These are phyloP conservation scores for Auricularia heimuer DNA, from an alignment of 768 basidiomycete species.

Conservation along the genomic window DNA sequence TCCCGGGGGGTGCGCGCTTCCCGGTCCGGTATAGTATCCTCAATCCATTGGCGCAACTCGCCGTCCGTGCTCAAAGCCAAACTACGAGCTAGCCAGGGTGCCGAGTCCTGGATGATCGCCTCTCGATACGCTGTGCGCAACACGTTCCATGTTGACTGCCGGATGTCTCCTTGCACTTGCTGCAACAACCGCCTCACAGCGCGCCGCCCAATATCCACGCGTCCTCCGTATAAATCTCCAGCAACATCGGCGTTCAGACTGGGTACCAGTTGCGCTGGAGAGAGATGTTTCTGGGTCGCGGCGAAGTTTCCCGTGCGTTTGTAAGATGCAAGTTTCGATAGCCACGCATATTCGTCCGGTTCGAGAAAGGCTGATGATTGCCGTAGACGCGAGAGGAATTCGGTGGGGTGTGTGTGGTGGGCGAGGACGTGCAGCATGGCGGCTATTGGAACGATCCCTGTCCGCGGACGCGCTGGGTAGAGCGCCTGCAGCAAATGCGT, in stretches of 20 bases:
- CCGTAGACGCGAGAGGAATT: neutral
- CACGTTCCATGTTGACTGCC: conserved; percentile 1
- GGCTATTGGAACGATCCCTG: neutral
- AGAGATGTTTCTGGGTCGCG: neutral
- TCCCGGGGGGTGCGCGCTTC: too few species aligned
- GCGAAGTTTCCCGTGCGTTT: neutral
- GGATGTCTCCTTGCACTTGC: neutral
- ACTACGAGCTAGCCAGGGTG: neutral
- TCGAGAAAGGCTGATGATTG: neutral
- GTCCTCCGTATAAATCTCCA: neutral
- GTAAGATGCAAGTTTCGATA: neutral
- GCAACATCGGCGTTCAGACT: neutral
- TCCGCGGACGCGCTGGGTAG: neutral
- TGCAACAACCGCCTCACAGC: neutral
- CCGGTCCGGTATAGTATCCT: neutral
- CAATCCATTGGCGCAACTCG: neutral
- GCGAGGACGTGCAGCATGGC: neutral
- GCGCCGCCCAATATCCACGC: neutral
- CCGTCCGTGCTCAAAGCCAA: neutral
- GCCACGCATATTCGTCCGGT: neutral
- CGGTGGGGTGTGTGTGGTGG: neutral
- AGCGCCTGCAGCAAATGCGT: neutral
- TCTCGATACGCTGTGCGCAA: conserved; percentile 4
- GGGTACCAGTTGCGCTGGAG: neutral
- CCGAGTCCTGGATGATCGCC: neutral